Conservation (phyloP, 2,329 filamentous ascomycete species). For the Colletotrichum spaethianum region DNA sequence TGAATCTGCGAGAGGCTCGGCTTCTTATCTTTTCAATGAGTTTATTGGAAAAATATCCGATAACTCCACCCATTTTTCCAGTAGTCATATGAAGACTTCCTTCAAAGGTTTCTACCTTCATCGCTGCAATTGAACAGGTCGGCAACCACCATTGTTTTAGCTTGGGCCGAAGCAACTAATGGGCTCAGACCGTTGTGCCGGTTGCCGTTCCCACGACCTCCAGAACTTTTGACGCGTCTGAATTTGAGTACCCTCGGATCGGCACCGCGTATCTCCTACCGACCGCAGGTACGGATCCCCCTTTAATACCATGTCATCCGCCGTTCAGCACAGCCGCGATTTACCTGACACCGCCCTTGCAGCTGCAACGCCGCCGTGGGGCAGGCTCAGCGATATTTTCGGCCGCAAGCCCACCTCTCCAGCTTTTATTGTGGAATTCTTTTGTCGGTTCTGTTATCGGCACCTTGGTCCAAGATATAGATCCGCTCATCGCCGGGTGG, state of each 20-base stretch:
- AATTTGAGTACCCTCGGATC: conserved; percentile 70
- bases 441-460: conserved; percentile 68
- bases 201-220: neutral
- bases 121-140: neutral
- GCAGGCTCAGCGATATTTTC: conserved; percentile 71
- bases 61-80: neutral
- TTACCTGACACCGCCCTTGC: conserved; percentile 1
- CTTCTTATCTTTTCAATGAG: neutral
- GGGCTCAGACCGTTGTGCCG: neutral
- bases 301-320: neutral
- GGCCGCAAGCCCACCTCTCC: conserved; percentile 69
- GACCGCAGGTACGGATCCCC: conserved; percentile 69
- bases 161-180: neutral
- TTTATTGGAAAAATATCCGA: neutral
- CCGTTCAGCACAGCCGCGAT: neutral
- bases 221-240: neutral
- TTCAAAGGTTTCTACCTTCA: neutral
- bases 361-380: conserved; percentile 71
- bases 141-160: neutral
- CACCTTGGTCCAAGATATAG: conserved; percentile 43
- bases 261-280: conserved; percentile 80
- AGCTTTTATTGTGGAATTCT: conserved; percentile 63
- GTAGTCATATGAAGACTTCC: neutral
- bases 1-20: neutral
- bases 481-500: neutral